A percentile compares a stretch with the other conserved stretches of the same genome.
Conservation (phyloP, 257 asterid genomes). For the Leptodermis oblonga region DNA sequence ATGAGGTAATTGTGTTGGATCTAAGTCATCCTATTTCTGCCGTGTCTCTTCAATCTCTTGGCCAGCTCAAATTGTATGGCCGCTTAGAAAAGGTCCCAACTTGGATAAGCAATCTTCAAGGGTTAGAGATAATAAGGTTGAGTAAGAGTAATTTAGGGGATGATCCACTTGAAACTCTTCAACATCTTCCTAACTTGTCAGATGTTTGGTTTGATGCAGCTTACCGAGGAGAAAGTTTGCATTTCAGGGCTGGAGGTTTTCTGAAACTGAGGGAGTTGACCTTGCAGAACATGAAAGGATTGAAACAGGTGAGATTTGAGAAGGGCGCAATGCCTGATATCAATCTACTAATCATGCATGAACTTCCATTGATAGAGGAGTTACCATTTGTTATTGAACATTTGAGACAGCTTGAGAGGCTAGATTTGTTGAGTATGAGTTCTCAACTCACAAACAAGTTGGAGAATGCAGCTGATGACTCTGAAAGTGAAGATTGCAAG, state of each 20-base stretch:
- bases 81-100: conserved; percentile 23
- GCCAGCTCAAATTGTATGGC: not conserved
- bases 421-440: not conserved
- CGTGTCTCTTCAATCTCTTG: not conserved
- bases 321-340: conserved; percentile 21
- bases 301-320: conserved; percentile 26
- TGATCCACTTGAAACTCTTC: conserved; percentile 24
- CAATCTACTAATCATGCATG: not conserved
- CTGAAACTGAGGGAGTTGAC: conserved; percentile 20
- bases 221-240: conserved; percentile 23
- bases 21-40: conserved; percentile 10
- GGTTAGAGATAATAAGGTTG: conserved; percentile 7
- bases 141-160: not conserved
- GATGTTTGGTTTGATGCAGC: conserved; percentile 1
- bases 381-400: not conserved
- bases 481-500: no score
- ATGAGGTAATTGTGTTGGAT: conserved; percentile 17
- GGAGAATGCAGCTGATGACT: not conserved
- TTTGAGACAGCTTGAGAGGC: not conserved
- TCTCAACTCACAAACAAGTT: not conserved
- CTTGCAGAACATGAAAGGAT: conserved; percentile 7
- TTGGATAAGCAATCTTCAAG: conserved; percentile 23
- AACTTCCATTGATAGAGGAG: not conserved
- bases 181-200: conserved; percentile 31
- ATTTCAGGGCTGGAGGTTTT: conserved; percentile 32